Evolutionary conservation across 305 asterid species (phyloP).

Genomic region (Rubia balearica): DNA sequence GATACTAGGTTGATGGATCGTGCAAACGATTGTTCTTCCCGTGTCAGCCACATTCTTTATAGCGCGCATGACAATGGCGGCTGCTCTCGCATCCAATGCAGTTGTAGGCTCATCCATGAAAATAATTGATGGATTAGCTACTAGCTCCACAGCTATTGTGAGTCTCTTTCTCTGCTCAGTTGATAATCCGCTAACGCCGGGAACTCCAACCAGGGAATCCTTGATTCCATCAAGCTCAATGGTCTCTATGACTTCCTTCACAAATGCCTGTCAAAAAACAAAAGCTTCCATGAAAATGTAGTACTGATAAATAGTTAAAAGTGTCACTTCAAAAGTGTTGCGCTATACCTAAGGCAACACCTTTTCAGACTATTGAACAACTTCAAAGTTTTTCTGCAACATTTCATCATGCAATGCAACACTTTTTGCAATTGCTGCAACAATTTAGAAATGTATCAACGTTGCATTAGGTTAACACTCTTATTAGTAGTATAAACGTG

Average conservation of each 20-base stretch:
- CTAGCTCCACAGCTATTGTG: constrained; percentile 10
- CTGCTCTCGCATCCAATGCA: constrained; percentile 12
- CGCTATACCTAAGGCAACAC: too few species aligned
- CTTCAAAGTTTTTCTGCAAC: too few species aligned
- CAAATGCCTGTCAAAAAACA: constrained; percentile 44
- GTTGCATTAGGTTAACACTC: constrained; percentile 32
- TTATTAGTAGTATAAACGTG: too few species aligned
- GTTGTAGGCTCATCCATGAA: constrained; percentile 35
- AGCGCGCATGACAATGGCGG: constrained; percentile 77
- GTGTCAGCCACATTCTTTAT: constrained; percentile 71
- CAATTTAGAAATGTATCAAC: not conserved
- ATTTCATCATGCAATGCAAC: too few species aligned
- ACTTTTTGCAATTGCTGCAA: not conserved
- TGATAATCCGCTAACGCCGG: constrained; percentile 44
- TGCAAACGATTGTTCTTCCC: constrained; percentile 82
- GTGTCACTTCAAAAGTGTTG: too few species aligned
- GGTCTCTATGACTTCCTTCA: constrained; percentile 66
- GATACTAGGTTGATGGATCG: constrained; percentile 84
- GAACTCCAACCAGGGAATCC: constrained; percentile 64
- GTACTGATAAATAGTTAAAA: not conserved
- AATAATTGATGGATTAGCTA: constrained; percentile 11
- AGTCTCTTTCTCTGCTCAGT: constrained; percentile 11
- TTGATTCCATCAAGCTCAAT: constrained; percentile 67
- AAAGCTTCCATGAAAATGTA: not conserved
- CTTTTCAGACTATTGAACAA: too few species aligned